phyloP scores from a whole-genome alignment of 2,329 filamentous ascomycete species.

The Domatiomyces globalis region DNA sequence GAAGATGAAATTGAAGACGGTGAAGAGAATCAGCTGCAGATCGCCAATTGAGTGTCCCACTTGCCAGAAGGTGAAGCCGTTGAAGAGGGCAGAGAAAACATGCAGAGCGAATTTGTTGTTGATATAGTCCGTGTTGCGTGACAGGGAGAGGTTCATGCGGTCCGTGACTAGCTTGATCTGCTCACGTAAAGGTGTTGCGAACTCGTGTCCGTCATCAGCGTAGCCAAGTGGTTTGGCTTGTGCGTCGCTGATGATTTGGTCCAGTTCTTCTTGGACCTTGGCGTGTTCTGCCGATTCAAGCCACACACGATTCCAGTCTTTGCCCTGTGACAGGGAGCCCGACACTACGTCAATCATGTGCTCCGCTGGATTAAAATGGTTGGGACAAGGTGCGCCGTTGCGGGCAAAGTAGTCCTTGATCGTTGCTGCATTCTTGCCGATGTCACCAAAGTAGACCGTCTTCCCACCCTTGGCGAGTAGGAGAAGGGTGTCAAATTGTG shows the following conservation, averaged over 20 bases:
- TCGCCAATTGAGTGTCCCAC: slow-evolving; percentile 44
- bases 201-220: slow-evolving; percentile 39
- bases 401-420: slow-evolving; percentile 47
- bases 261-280: slow-evolving; percentile 40
- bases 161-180: slow-evolving; percentile 54
- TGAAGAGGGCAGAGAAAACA: slow-evolving; percentile 36
- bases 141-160: slow-evolving; percentile 52
- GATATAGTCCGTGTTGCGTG: slow-evolving; percentile 52
- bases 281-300: slow-evolving; percentile 37
- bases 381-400: slow-evolving; percentile 41
- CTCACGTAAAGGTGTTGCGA: slow-evolving; percentile 47
- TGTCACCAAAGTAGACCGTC: slow-evolving; percentile 77
- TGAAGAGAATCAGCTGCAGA: slow-evolving; percentile 59
- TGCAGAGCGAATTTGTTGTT: slow-evolving; percentile 49
- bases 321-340: slow-evolving; percentile 44
- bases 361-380: slow-evolving; percentile 40
- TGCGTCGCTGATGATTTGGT: slow-evolving; percentile 41
- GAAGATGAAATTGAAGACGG: slow-evolving; percentile 59
- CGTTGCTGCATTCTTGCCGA: slow-evolving; percentile 57
- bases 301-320: slow-evolving; percentile 53
- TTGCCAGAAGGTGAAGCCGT: slow-evolving; percentile 49
- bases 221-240: slow-evolving; percentile 30
- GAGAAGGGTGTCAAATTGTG: slow-evolving; percentile 73
- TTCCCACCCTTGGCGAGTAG: slow-evolving; percentile 64
- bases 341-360: slow-evolving; percentile 40